A percentile compares a stretch with the other conserved stretches of the same genome.
Conservation (phyloP, 352 stramenopile species). For the Globisporangium polare region DNA sequence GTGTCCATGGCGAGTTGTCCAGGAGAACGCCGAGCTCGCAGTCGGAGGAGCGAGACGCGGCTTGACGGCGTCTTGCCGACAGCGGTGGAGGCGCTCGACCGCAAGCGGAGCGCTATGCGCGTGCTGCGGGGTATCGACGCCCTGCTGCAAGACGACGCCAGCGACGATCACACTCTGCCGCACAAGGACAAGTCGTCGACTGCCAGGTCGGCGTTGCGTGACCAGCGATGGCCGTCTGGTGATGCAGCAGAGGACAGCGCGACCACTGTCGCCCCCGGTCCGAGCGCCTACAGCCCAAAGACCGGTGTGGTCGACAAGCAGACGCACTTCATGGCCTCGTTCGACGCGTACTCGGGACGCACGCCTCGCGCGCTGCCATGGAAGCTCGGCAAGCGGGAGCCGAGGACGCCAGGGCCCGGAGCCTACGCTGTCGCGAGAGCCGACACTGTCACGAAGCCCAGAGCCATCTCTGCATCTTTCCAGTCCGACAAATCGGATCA, state of each 20-base stretch:
- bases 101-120: conserved; percentile 20
- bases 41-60: not conserved
- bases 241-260: not conserved
- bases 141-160: conserved; percentile 1
- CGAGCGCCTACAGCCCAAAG: not conserved
- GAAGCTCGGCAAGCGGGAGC: not conserved
- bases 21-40: not conserved
- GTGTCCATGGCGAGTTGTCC: too few species aligned
- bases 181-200: not conserved
- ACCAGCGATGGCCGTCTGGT: not conserved
- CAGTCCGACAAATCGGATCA: not conserved
- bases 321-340: not conserved
- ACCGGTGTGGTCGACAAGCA: not conserved
- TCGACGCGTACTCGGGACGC: conserved; percentile 1
- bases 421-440: conserved; percentile 24
- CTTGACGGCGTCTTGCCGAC: conserved; percentile 22
- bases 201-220: not conserved
- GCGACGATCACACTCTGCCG: not conserved
- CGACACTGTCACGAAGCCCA: conserved; percentile 19
- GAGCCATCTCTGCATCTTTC: conserved; percentile 10
- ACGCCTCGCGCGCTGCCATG: not conserved
- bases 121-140: conserved; percentile 25
- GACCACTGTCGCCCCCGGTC: not conserved
- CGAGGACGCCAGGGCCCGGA: conserved; percentile 11
- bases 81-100: conserved; percentile 18